These are phyloP conservation scores for Nidularia pulvinata DNA, from an alignment of 768 basidiomycete genomes.

Conservation along the genomic window DNA sequence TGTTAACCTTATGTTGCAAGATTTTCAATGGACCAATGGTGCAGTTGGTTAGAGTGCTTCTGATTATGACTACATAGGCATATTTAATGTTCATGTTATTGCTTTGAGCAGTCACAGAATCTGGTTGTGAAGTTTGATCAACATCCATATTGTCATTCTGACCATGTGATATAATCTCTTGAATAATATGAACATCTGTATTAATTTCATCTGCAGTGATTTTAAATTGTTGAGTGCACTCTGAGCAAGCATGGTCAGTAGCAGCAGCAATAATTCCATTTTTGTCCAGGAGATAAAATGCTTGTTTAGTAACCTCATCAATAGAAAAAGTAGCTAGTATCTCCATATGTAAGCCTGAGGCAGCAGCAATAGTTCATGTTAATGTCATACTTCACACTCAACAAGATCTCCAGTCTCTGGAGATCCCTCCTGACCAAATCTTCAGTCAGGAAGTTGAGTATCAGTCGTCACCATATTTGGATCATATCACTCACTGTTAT, in stretches of 20 bases:
- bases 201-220: neutral
- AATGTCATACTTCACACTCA: too few relatives aligned
- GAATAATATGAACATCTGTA: neutral
- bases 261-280: conserved; percentile 1
- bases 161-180: too few relatives aligned
- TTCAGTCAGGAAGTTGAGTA: too few relatives aligned
- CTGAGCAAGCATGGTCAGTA: neutral
- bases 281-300: neutral
- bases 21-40: too few relatives aligned
- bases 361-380: neutral
- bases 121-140: neutral
- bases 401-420: too few relatives aligned
- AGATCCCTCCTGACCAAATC: too few relatives aligned
- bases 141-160: neutral
- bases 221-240: conserved; percentile 4
- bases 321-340: neutral
- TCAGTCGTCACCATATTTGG: too few relatives aligned
- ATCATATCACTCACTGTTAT: too few relatives aligned
- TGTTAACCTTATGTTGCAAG: too few relatives aligned
- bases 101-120: neutral
- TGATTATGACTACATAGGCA: too few relatives aligned
- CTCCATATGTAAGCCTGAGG: neutral
- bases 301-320: neutral
- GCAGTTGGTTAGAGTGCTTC: too few relatives aligned
- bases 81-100: too few relatives aligned